These are phyloP conservation scores for Suillus lakei DNA, from an alignment of 768 basidiomycete species.

Conservation along the genomic window DNA sequence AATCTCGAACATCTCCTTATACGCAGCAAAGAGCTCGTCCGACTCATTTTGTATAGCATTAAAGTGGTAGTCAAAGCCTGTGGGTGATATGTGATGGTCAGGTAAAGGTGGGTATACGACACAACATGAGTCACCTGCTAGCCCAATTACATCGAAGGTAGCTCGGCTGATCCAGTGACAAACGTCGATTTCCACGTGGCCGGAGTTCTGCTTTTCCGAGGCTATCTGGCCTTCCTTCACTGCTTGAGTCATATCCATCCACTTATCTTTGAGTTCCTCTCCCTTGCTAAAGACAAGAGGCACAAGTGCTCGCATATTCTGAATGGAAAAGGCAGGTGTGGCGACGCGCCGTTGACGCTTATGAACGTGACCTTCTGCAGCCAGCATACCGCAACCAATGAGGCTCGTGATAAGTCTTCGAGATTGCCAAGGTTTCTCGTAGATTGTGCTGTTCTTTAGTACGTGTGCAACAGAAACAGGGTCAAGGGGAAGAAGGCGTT, in stretches of 20 bases:
- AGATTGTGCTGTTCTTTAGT: slow-evolving; percentile 69
- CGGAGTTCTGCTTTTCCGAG: slow-evolving; percentile 23
- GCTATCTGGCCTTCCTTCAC: slow-evolving; percentile 24
- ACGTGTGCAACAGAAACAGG: slow-evolving; percentile 76
- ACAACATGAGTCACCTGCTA: slow-evolving; percentile 63
- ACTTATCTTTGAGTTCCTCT: slow-evolving; percentile 60
- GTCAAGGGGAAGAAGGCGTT: slow-evolving; percentile 81
- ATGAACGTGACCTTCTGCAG: slow-evolving; percentile 78
- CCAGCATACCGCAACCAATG: slow-evolving; percentile 84
- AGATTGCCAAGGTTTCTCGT: slow-evolving; percentile 86
- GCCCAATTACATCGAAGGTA: slow-evolving; percentile 90
- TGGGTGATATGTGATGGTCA: background rate
- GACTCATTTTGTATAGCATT: slow-evolving; percentile 80
- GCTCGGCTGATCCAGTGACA: slow-evolving; percentile 81
- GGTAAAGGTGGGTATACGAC: background rate
- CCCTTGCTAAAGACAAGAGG: slow-evolving; percentile 78
- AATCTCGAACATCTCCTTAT: slow-evolving; percentile 84
- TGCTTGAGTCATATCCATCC: slow-evolving; percentile 52
- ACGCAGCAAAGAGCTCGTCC: slow-evolving; percentile 78
- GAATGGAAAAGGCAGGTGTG: slow-evolving; percentile 80
- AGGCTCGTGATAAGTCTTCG: slow-evolving; percentile 74
- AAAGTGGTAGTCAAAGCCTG: slow-evolving; percentile 89
- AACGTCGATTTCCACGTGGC: slow-evolving; percentile 62
- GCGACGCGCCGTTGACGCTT: slow-evolving; percentile 80
- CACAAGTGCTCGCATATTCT: slow-evolving; percentile 72